These are phyloP conservation scores for Wolfiporia cocos DNA, from an alignment of 1,284 basidiomycete genomes.

Conservation along the genomic window DNA sequence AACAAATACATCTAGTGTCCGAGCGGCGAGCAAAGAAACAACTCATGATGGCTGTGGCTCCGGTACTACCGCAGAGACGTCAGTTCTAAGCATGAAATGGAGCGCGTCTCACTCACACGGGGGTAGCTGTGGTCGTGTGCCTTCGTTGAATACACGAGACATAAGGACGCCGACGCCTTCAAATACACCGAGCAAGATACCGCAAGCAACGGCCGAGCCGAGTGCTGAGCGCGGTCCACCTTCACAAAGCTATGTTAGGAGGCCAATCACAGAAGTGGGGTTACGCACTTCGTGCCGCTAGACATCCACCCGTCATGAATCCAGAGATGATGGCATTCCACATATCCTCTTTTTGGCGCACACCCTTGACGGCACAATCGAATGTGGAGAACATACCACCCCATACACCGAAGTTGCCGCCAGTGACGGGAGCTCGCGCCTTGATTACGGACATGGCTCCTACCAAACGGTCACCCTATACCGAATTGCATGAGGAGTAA, in stretches of 20 bases:
- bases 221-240: slow-evolving; percentile 91
- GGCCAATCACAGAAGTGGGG: background rate
- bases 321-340: slow-evolving; percentile 99
- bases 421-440: slow-evolving; percentile 95
- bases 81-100: background rate
- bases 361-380: slow-evolving; percentile 97
- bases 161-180: slow-evolving; percentile 91
- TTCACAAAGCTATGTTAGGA: slow-evolving; percentile 26
- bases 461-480: slow-evolving; percentile 86
- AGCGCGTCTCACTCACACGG: slow-evolving; percentile 27
- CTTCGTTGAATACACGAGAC: slow-evolving; percentile 78
- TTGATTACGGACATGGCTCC: slow-evolving; percentile 97
- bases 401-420: slow-evolving; percentile 98
- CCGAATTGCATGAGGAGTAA: slow-evolving; percentile 1
- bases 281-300: slow-evolving; percentile 88
- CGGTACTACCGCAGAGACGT: slow-evolving; percentile 22
- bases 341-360: slow-evolving; percentile 97
- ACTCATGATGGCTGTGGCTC: slow-evolving; percentile 23
- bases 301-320: slow-evolving; percentile 95
- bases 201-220: slow-evolving; percentile 91
- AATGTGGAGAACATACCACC: slow-evolving; percentile 97
- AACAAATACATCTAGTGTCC: slow-evolving; percentile 23
- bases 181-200: slow-evolving; percentile 94
- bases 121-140: slow-evolving; percentile 68
- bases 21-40: slow-evolving; percentile 5